Percentiles rank a stretch among this genome's conserved stretches.
Conservation (phyloP, 2,329 filamentous ascomycete species). For the Aspergillus eucalypticola region DNA sequence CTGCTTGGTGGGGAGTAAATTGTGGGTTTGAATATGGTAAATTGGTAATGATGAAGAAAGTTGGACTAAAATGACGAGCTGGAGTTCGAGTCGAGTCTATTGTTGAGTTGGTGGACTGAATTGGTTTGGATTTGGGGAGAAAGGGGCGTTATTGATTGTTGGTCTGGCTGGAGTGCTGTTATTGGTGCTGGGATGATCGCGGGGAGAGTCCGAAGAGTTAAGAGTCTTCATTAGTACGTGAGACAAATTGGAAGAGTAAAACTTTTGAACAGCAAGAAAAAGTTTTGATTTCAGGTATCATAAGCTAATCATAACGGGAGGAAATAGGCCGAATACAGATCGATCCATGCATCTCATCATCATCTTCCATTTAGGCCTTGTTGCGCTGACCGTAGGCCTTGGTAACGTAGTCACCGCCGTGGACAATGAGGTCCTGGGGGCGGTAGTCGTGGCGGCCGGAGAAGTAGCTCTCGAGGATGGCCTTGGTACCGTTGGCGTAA, state of each 20-base stretch:
- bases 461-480: slow-evolving; percentile 89
- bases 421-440: slow-evolving; percentile 86
- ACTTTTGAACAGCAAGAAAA: background rate
- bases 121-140: too few species aligned
- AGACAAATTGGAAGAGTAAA: background rate
- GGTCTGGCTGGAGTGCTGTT: too few species aligned
- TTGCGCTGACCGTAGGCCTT: slow-evolving; percentile 82
- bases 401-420: slow-evolving; percentile 89
- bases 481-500: slow-evolving; percentile 84
- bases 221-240: background rate
- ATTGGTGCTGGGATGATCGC: background rate
- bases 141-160: too few species aligned
- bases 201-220: background rate
- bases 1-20: too few species aligned
- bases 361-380: slow-evolving; percentile 20
- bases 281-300: slow-evolving; percentile 24
- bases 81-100: too few species aligned
- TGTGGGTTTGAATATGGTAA: too few species aligned
- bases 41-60: too few species aligned
- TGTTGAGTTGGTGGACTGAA: too few species aligned
- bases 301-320: slow-evolving; percentile 14
- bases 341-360: slow-evolving; percentile 18
- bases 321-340: slow-evolving; percentile 3
- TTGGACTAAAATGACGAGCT: too few species aligned
- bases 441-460: slow-evolving; percentile 83